Conservation (phyloP, 2,329 filamentous ascomycete species). For the Sclerotinia glacialis region DNA sequence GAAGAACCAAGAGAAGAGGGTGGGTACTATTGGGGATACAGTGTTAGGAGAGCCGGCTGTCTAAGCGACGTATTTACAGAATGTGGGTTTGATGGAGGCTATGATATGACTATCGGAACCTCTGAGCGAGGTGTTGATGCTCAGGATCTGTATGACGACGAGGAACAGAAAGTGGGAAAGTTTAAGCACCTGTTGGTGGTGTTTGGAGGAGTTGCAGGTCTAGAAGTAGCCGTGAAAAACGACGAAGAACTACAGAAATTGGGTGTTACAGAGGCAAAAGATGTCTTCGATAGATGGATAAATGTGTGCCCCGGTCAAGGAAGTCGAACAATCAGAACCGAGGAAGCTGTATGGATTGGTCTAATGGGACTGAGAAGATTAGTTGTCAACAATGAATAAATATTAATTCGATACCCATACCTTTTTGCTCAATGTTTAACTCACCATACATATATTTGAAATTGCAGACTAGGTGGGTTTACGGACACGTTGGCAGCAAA, state of each 20-base stretch:
- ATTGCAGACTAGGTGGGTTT: not conserved
- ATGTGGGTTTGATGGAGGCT: slow-evolving; percentile 70
- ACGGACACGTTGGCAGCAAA: not conserved
- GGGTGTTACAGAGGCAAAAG: slow-evolving; percentile 61
- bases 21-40: slow-evolving; percentile 87
- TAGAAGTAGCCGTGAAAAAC: slow-evolving; percentile 70
- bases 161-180: slow-evolving; percentile 35
- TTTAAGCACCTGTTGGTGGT: slow-evolving; percentile 75
- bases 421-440: not conserved
- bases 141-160: slow-evolving; percentile 35
- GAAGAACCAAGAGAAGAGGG: slow-evolving; percentile 66
- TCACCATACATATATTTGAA: not conserved
- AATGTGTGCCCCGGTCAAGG: slow-evolving; percentile 79
- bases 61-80: slow-evolving; percentile 77
- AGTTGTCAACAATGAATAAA: slow-evolving; percentile 40
- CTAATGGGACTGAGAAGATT: slow-evolving; percentile 64
- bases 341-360: slow-evolving; percentile 78
- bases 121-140: slow-evolving; percentile 65
- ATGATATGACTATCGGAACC: slow-evolving; percentile 79
- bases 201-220: slow-evolving; percentile 75
- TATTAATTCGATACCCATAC: not conserved
- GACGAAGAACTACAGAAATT: slow-evolving; percentile 53
- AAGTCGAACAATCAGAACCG: slow-evolving; percentile 77
- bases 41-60: slow-evolving; percentile 61
- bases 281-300: slow-evolving; percentile 81